Conservation (phyloP, 352 stramenopile genomes). For the Globisporangium splendens region DNA sequence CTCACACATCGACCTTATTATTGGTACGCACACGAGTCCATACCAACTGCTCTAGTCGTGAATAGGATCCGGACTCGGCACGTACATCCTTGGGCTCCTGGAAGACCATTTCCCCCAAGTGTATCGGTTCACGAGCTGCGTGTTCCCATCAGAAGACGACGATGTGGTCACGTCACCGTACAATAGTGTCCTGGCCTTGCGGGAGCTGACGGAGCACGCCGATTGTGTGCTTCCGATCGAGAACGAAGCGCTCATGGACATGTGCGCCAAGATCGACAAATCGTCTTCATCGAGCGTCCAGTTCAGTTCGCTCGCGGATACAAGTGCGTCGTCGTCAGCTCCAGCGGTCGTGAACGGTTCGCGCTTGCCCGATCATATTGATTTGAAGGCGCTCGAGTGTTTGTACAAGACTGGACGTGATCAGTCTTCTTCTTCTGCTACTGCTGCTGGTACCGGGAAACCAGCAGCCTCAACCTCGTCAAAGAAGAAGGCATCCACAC, state of each 20-base stretch:
- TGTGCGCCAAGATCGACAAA: conserved; percentile 48
- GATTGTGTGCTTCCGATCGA: conserved; percentile 91
- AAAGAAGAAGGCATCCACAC: conserved; percentile 15
- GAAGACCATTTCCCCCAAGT: conserved; percentile 86
- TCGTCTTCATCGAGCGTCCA: conserved; percentile 3
- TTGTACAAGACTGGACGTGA: conserved; percentile 41
- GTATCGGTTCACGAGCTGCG: conserved; percentile 79
- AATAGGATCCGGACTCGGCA: conserved; percentile 84
- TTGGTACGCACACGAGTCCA: no score
- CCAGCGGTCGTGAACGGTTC: conserved; percentile 28
- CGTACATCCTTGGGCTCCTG: conserved; percentile 81
- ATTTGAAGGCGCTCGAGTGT: conserved; percentile 44
- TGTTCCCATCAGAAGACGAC: conserved; percentile 85
- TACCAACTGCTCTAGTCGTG: not conserved
- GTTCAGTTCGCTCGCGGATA: conserved; percentile 17
- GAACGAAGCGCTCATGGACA: conserved; percentile 84
- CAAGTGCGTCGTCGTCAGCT: not conserved
- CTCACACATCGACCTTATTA: no score
- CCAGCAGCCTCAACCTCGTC: not conserved
- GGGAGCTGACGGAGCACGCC: conserved; percentile 82
- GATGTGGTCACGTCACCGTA: conserved; percentile 93
- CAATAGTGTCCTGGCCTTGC: conserved; percentile 83
- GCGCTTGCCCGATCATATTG: conserved; percentile 38
- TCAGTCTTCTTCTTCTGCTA: not conserved
- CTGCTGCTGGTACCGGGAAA: not conserved